Percentiles rank a stretch among this genome's conserved stretches.
Conservation (phyloP, 768 basidiomycete species). For the Pleurotus citrinopileatus region DNA sequence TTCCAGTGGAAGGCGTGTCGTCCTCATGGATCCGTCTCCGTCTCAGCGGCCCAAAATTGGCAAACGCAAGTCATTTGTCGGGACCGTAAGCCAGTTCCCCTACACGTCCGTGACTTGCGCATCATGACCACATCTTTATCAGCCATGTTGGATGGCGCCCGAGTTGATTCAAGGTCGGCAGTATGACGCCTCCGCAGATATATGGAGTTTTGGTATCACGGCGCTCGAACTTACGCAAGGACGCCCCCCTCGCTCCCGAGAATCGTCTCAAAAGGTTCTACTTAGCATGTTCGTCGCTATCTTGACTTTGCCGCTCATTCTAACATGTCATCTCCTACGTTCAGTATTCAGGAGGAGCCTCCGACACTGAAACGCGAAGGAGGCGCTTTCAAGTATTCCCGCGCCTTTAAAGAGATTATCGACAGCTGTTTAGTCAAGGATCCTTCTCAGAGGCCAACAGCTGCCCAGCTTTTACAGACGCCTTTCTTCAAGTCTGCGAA, state of each 20-base stretch:
- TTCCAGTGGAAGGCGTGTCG: slow-evolving; percentile 24
- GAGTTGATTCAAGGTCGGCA: slow-evolving; percentile 83
- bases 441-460: slow-evolving; percentile 79
- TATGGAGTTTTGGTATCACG: slow-evolving; percentile 98
- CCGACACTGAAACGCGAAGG: slow-evolving; percentile 75
- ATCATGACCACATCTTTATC: neutral
- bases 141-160: slow-evolving; percentile 98
- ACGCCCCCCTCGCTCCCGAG: slow-evolving; percentile 78
- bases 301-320: neutral
- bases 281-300: slow-evolving; percentile 56
- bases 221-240: slow-evolving; percentile 88
- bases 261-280: slow-evolving; percentile 70
- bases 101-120: neutral
- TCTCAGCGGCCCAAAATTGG: slow-evolving; percentile 46
- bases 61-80: slow-evolving; percentile 91
- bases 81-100: slow-evolving; percentile 54
- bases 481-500: slow-evolving; percentile 80
- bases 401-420: slow-evolving; percentile 79
- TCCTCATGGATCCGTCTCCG: slow-evolving; percentile 31
- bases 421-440: slow-evolving; percentile 84
- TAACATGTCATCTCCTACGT: neutral
- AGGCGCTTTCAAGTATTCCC: slow-evolving; percentile 73
- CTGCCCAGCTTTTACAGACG: slow-evolving; percentile 71
- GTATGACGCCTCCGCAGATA: slow-evolving; percentile 87
- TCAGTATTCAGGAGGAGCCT: slow-evolving; percentile 70